Percentiles rank a stretch among this genome's conserved stretches.
Evolutionary conservation across 2,329 filamentous ascomycete genomes (phyloP).

Genomic region (Gaeumannomyces tritici): DNA sequence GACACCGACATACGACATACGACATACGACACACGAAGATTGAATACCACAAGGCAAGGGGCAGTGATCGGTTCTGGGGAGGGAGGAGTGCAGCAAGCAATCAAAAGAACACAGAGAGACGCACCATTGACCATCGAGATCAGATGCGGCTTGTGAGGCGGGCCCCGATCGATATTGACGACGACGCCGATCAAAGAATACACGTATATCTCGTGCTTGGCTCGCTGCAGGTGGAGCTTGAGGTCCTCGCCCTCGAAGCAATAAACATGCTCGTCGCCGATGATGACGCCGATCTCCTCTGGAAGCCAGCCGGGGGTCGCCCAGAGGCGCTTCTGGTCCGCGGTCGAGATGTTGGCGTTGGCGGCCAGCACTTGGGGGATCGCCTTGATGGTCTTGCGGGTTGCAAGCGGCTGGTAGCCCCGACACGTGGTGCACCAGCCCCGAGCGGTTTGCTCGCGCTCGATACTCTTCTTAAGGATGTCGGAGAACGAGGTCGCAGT

Average conservation of each 20-base stretch:
- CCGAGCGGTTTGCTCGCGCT: slow-evolving; percentile 77
- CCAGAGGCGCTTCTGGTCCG: slow-evolving; percentile 76
- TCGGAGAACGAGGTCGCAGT: slow-evolving; percentile 59
- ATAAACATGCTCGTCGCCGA: slow-evolving; percentile 78
- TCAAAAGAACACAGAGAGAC: slow-evolving; percentile 12
- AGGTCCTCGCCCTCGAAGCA: slow-evolving; percentile 92
- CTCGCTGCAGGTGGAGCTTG: slow-evolving; percentile 67
- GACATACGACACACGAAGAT: not conserved
- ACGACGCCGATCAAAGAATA: slow-evolving; percentile 90
- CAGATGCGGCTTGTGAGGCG: slow-evolving; percentile 80
- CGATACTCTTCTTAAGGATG: slow-evolving; percentile 84
- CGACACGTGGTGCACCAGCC: slow-evolving; percentile 92
- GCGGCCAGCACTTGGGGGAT: slow-evolving; percentile 82
- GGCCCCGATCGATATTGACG: slow-evolving; percentile 77
- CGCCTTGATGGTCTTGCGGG: slow-evolving; percentile 72
- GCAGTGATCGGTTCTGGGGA: not conserved
- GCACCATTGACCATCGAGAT: slow-evolving; percentile 83
- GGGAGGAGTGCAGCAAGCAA: not conserved
- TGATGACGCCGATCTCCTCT: slow-evolving; percentile 85
- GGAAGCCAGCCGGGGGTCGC: slow-evolving; percentile 83
- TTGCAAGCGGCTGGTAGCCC: slow-evolving; percentile 79
- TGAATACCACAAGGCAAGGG: not conserved
- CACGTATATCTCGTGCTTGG: slow-evolving; percentile 71
- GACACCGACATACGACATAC: not conserved
- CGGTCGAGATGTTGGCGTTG: slow-evolving; percentile 60